Conservation (phyloP, 495 filamentous ascomycete species). For the Xylaria curta region DNA sequence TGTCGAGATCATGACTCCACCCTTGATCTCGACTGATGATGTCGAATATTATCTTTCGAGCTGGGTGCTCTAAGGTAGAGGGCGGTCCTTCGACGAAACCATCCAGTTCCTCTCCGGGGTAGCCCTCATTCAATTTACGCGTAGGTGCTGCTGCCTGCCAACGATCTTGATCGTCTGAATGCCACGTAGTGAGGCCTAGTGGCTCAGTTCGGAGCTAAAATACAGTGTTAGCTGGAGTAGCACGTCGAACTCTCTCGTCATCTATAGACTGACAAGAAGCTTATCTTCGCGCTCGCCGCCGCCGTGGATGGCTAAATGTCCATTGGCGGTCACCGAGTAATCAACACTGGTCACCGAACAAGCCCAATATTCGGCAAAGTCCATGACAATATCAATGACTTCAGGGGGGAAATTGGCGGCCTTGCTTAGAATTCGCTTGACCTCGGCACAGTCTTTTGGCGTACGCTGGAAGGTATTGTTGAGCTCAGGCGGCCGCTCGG, state of each 20-base stretch:
- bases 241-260: not conserved
- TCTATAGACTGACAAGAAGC: constrained; percentile 47
- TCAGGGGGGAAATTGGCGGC: constrained; percentile 61
- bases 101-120: constrained; percentile 39
- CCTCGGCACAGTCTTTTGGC: constrained; percentile 52
- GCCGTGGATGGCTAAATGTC: constrained; percentile 27
- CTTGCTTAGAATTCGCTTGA: constrained; percentile 51
- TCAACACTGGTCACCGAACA: constrained; percentile 47
- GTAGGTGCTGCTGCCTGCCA: constrained; percentile 28
- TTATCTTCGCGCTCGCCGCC: constrained; percentile 36
- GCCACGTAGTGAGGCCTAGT: constrained; percentile 46
- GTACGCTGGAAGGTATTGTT: constrained; percentile 38
- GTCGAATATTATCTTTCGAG: constrained; percentile 68
- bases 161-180: constrained; percentile 28
- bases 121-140: constrained; percentile 39
- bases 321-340: constrained; percentile 22
- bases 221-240: constrained; percentile 12
- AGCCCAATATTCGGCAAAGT: constrained; percentile 76
- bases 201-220: constrained; percentile 51
- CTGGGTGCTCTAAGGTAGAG: constrained; percentile 48
- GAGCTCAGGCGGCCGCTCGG: constrained; percentile 22
- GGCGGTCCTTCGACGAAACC: constrained; percentile 38
- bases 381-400: constrained; percentile 70
- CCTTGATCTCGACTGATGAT: constrained; percentile 73
- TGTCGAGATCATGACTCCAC: constrained; percentile 48